A percentile compares a stretch with the other conserved stretches of the same genome.
These are phyloP conservation scores for Metarhizium guizhouense DNA, from an alignment of 2,329 filamentous ascomycete species.

Conservation along the genomic window DNA sequence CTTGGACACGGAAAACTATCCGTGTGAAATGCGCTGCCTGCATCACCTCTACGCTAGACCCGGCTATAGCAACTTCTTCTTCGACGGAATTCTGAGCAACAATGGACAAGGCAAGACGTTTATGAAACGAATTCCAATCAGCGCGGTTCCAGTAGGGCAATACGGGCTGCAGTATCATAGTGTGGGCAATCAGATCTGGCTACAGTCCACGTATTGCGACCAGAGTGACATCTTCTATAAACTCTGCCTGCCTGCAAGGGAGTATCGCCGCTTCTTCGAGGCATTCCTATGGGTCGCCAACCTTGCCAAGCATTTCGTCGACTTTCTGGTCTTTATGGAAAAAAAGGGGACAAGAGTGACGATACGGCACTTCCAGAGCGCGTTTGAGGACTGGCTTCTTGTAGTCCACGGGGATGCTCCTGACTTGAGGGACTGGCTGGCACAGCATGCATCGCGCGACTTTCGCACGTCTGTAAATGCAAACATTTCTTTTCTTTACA, in stretches of 20 bases:
- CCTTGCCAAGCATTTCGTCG: conserved; percentile 62
- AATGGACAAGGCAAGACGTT: conserved; percentile 32
- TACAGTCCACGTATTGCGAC: conserved; percentile 44
- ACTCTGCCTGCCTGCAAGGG: conserved; percentile 42
- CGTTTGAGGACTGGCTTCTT: conserved; percentile 51
- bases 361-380: conserved; percentile 45
- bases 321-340: conserved; percentile 43
- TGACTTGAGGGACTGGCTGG: conserved; percentile 46
- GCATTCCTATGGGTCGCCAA: conserved; percentile 64
- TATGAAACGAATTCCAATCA: conserved; percentile 48
- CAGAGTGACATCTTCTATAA: conserved; percentile 51
- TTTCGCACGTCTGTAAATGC: conserved; percentile 54
- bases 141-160: conserved; percentile 53
- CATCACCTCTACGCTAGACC: conserved; percentile 37
- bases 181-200: conserved; percentile 50
- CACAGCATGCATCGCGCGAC: conserved; percentile 39
- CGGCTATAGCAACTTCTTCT: conserved; percentile 33
- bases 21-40: conserved; percentile 44
- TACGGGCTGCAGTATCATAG: conserved; percentile 45
- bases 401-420: conserved; percentile 30
- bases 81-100: conserved; percentile 51
- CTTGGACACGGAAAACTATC: conserved; percentile 24
- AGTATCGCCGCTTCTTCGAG: conserved; percentile 53
- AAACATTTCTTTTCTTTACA: conserved; percentile 54
- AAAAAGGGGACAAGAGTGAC: conserved; percentile 27